Evolutionary conservation across 2,329 filamentous ascomycete species (phyloP), one percentile per base, ranked within the genome.

Genomic region (Alternaria arbusti): DNA sequence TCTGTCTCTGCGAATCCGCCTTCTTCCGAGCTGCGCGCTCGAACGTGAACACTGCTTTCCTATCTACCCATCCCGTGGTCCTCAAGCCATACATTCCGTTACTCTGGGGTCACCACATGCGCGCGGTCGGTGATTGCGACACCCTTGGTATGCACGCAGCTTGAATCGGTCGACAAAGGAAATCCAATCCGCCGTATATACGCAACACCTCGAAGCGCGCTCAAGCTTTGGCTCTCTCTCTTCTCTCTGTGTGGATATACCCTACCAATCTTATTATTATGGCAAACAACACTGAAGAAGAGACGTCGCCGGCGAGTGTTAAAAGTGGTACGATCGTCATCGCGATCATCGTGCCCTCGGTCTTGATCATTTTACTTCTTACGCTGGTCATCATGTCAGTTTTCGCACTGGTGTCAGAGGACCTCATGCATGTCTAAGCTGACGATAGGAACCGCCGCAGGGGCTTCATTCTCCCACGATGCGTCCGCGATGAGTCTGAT

Each of bases 321-420:
- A 62, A 57, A 30, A 52, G 70, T 22, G 69, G 65, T 51, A 72
- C 66, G 20, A 64, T 74, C 11, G 63, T 75, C 9, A 63, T 80
- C 45, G 74, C 72, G 0, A 75, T 79, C 40, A 68, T 79, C 17
- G 66, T 79, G 22, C 77, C 78, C 20, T 70, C 69, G 2, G 63
- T 78, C 17, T 72, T 78, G 56, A 71, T 77, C 12, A 64, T 78
- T n/a, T 57, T 75, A 4, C 62, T 80, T 6, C 20, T 79, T 4
- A 63, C 72, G 3, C 65, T 79, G 20, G 59, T 79, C n/a, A 64
- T 71, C 52, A 69, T 77, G 78, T 79, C 43, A 50, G 75, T 64
- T 10, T 26, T 13, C 44, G 22, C 15, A 11, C 44, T 23, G n/a
- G 30, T 45, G 20, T 6, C 15, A 28, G 4, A 32, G 9, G 13